Conservation (phyloP, 2,329 filamentous ascomycete genomes). For the Scolecobasidium constrictum region DNA sequence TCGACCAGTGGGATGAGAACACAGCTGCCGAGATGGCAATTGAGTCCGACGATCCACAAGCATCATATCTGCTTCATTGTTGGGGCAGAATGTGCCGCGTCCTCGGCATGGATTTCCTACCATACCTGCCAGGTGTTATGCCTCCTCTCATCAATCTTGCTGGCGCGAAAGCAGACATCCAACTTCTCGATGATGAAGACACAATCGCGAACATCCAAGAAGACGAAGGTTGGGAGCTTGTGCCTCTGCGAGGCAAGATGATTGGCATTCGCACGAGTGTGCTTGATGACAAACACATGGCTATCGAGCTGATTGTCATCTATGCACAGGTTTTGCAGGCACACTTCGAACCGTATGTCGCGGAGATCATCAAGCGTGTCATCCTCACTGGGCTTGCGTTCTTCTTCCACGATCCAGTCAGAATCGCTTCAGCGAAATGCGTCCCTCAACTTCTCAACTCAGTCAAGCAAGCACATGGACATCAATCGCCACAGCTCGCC, state of each 20-base stretch:
- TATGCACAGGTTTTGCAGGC: slow-evolving; percentile 94
- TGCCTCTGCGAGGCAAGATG: slow-evolving; percentile 93
- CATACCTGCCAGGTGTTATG: slow-evolving; percentile 88
- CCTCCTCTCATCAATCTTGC: slow-evolving; percentile 84
- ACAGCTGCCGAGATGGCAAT: slow-evolving; percentile 50
- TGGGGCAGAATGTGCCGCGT: slow-evolving; percentile 99
- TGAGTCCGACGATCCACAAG: slow-evolving; percentile 89
- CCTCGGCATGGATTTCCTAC: slow-evolving; percentile 78
- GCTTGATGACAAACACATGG: slow-evolving; percentile 97
- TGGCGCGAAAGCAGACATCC: slow-evolving; percentile 92
- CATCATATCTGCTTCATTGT: slow-evolving; percentile 95
- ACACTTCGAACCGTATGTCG: slow-evolving; percentile 82
- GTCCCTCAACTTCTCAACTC: slow-evolving; percentile 88
- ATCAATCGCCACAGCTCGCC: slow-evolving; percentile 66
- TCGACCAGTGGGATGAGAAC: slow-evolving; percentile 3
- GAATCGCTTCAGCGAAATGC: slow-evolving; percentile 87
- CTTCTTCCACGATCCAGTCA: slow-evolving; percentile 98
- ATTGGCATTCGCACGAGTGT: slow-evolving; percentile 96
- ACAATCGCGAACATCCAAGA: slow-evolving; percentile 86
- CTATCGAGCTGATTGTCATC: slow-evolving; percentile 95
- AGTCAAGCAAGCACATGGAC: slow-evolving; percentile 84
- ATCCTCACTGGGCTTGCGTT: slow-evolving; percentile 88
- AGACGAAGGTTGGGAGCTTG: slow-evolving; percentile 94
- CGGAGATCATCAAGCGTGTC: slow-evolving; percentile 93
- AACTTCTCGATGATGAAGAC: slow-evolving; percentile 89